These are phyloP conservation scores for Straminergon stramineum DNA, from an alignment of 225 moss, liverwort and hornwort genomes.

Conservation along the genomic window DNA sequence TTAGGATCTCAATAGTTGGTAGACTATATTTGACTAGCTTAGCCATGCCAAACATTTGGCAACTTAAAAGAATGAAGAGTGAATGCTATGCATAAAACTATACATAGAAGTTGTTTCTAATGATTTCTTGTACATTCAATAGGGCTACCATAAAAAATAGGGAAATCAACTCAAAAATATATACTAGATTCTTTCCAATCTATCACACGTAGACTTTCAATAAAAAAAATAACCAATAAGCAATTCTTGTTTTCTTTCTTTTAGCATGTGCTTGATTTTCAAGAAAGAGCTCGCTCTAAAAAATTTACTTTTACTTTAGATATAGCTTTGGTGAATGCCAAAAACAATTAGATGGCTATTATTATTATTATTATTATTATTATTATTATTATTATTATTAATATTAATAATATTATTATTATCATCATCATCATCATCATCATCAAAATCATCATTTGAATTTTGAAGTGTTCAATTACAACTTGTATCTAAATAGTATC, in stretches of 20 bases:
- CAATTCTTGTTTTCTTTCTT: background rate
- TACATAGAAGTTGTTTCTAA: background rate
- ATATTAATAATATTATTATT: too few species aligned
- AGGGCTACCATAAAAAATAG: background rate
- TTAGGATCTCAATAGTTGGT: background rate
- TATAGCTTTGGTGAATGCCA: background rate
- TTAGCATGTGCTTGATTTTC: background rate
- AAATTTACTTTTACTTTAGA: background rate
- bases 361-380: too few species aligned
- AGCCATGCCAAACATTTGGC: too few species aligned
- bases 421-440: too few species aligned
- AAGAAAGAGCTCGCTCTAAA: background rate
- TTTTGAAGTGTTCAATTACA: background rate
- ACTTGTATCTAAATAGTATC: background rate
- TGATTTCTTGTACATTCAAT: background rate
- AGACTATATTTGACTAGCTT: background rate
- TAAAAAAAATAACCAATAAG: background rate
- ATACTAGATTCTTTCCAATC: background rate
- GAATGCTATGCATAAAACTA: background rate
- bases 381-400: too few species aligned
- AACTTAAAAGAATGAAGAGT: background rate
- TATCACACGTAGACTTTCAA: background rate
- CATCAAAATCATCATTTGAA: background rate
- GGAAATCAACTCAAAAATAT: background rate
- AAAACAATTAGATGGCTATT: background rate